phyloP scores from a whole-genome alignment of 768 basidiomycete genomes.

The Rhodosporidiobolus odoratus region DNA sequence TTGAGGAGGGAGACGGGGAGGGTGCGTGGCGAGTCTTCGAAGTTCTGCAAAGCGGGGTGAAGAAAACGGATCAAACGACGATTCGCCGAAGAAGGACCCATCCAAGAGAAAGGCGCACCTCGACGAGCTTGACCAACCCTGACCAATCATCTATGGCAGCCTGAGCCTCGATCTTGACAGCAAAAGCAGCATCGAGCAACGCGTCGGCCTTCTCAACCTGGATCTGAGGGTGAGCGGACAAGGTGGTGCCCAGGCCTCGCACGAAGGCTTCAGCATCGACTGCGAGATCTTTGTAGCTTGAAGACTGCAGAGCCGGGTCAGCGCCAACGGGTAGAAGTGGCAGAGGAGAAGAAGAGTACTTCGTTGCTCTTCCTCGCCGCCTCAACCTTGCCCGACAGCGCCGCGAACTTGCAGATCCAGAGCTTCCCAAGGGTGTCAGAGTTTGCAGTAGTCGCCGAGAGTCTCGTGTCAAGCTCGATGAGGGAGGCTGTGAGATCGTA shows the following conservation, averaged over 20 bases:
- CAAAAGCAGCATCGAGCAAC: neutral
- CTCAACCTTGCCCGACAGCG: neutral
- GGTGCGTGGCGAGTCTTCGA: neutral
- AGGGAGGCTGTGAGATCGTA: conserved; percentile 5
- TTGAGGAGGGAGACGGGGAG: conserved; percentile 1
- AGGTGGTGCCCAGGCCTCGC: neutral
- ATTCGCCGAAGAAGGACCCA: too few relatives aligned
- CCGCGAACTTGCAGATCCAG: conserved; percentile 1
- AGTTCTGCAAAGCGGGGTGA: neutral
- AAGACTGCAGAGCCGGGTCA: neutral
- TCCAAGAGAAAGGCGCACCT: neutral
- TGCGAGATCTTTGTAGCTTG: neutral
- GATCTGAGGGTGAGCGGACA: neutral
- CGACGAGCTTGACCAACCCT: neutral
- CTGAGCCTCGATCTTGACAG: neutral
- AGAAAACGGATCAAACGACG: too few relatives aligned
- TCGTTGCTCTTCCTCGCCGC: neutral
- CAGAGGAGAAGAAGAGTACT: too few relatives aligned
- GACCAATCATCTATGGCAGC: neutral
- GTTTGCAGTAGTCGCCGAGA: neutral
- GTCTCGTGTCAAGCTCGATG: neutral
- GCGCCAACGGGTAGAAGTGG: too few relatives aligned
- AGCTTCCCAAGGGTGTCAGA: neutral
- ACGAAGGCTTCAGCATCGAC: neutral
- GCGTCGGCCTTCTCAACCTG: neutral